Base-by-base conservation (phyloP, 148 eudicot genomes). In the Hydrangea macrophylla region DNA sequence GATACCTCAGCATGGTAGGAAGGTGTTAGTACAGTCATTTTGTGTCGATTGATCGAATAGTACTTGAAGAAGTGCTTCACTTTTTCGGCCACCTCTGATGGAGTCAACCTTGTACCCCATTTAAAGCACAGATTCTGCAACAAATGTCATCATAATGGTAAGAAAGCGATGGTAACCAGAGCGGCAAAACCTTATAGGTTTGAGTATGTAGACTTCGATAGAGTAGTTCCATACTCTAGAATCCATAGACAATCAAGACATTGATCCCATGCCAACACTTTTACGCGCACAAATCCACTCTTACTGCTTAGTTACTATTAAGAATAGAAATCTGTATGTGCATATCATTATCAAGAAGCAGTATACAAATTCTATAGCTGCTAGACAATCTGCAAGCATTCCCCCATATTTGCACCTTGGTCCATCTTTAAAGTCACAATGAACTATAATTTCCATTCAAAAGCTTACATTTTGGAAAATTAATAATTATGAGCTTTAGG, bases 1-100 rank as follows among this genome's bases (percentile, higher is more conserved):
- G 40, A 28, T 87, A 94, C 98, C 96, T 94, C 97, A 3, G 97
- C 98, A 72, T 88, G 96, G 74, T 94, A 90, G 62, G 97, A 90
- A 60, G 98, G 98, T 17, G 98, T 94, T 42, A 94, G 72, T 12
- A 90, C 93, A 11, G 97, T 94, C 98, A 94, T 94, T 76, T 94
- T 94, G 80, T 94, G 98, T 25, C 96, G 81, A 66, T 90, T 94
- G 72, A 94, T 88, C 36, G 98, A 90, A 68, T 94, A 94, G 75
- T 88, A 90, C 81, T 88, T 88, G 83, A 94, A 94, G 86, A 94
- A 94, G 78, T 83, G 77, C 75, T 94, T 94, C 73, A 94, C 98
- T 77, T 94, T 94, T 25, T 88, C 97, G 6, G 85, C 90, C 44
- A 90, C 80, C 76, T 94, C 95, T 17, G 85, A 58, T 10, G 98